Evolutionary conservation across 2,329 filamentous ascomycete species (phyloP).

Genomic region (Diaporthe citri): DNA sequence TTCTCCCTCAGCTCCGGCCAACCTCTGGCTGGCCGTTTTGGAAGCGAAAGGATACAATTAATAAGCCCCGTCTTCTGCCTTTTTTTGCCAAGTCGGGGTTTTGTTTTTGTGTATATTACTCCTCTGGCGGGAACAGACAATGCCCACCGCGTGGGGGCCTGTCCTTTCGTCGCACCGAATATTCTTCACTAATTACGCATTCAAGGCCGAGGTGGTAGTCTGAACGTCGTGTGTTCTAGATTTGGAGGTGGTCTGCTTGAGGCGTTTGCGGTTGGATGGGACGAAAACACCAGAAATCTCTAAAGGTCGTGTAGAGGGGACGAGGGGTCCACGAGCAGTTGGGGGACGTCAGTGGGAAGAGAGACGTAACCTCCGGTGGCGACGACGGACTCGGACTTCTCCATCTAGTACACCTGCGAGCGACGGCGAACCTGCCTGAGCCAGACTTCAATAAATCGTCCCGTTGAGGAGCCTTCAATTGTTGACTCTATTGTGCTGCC

Average conservation of each 20-base stretch:
- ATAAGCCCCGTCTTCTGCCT: slow-evolving; percentile 33
- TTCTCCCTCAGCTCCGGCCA: slow-evolving; percentile 33
- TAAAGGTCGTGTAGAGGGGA: background rate
- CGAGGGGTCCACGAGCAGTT: background rate
- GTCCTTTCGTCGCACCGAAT: slow-evolving; percentile 20
- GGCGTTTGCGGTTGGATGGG: slow-evolving; percentile 33
- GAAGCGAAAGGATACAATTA: slow-evolving; percentile 39
- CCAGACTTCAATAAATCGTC: slow-evolving; percentile 34
- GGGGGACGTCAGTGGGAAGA: slow-evolving; percentile 12
- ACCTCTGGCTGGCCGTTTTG: background rate
- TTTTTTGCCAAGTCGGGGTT: slow-evolving; percentile 7
- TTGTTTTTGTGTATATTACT: slow-evolving; percentile 39
- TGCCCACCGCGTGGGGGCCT: background rate
- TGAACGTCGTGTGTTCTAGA: slow-evolving; percentile 32
- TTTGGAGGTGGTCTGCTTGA: slow-evolving; percentile 30
- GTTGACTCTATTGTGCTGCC: background rate
- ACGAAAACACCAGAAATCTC: slow-evolving; percentile 31
- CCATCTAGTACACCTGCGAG: slow-evolving; percentile 29
- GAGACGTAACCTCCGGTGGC: background rate
- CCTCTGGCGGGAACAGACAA: slow-evolving; percentile 31
- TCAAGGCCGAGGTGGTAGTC: slow-evolving; percentile 30
- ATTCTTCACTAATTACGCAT: slow-evolving; percentile 37
- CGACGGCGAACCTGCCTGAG: slow-evolving; percentile 3
- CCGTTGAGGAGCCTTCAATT: slow-evolving; percentile 21
- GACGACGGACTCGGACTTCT: slow-evolving; percentile 1